A percentile compares a stretch with the other conserved stretches of the same genome.
Evolutionary conservation across 2,329 filamentous ascomycete genomes (phyloP).

Genomic region (Ascochyta pisi): DNA sequence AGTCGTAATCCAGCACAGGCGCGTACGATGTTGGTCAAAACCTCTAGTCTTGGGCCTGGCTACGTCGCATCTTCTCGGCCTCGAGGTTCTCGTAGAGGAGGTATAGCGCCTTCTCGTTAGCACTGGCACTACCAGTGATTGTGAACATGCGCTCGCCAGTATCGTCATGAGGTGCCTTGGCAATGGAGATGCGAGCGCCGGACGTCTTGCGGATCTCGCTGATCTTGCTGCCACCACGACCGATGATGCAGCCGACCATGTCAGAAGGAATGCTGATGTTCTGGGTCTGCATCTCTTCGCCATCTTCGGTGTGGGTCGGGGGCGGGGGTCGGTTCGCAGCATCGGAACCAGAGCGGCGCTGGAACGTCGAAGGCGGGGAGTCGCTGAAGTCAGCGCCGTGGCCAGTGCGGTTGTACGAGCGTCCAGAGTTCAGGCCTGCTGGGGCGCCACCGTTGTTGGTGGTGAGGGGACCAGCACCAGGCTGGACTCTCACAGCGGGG

Average conservation of each 20-base stretch:
- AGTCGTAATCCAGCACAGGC: slow-evolving; percentile 2
- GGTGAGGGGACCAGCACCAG: slow-evolving; percentile 60
- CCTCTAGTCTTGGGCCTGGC: slow-evolving; percentile 66
- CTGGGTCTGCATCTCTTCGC: slow-evolving; percentile 96
- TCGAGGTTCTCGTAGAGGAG: slow-evolving; percentile 98
- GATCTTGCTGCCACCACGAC: slow-evolving; percentile 93
- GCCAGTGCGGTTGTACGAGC: slow-evolving; percentile 86
- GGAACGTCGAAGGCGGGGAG: slow-evolving; percentile 66
- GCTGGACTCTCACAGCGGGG: slow-evolving; percentile 86
- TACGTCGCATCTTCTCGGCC: slow-evolving; percentile 98
- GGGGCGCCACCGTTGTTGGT: slow-evolving; percentile 60
- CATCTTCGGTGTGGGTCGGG: slow-evolving; percentile 91
- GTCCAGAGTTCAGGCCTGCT: slow-evolving; percentile 61
- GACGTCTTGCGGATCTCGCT: slow-evolving; percentile 98
- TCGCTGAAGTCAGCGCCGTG: slow-evolving; percentile 98
- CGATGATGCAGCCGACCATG: slow-evolving; percentile 99
- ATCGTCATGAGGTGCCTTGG: slow-evolving; percentile 95
- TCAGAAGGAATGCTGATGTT: slow-evolving; percentile 99
- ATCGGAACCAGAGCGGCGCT: slow-evolving; percentile 84
- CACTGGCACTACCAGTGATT: slow-evolving; percentile 92
- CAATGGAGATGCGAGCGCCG: slow-evolving; percentile 95
- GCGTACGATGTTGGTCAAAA: slow-evolving; percentile 5
- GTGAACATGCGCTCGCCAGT: slow-evolving; percentile 99
- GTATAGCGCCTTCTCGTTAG: slow-evolving; percentile 95
- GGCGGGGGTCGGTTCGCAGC: slow-evolving; percentile 75